Evolutionary conservation across 768 basidiomycete species (phyloP), one percentile per base, ranked within the genome.

Genomic region (Boletus reticulatus): DNA sequence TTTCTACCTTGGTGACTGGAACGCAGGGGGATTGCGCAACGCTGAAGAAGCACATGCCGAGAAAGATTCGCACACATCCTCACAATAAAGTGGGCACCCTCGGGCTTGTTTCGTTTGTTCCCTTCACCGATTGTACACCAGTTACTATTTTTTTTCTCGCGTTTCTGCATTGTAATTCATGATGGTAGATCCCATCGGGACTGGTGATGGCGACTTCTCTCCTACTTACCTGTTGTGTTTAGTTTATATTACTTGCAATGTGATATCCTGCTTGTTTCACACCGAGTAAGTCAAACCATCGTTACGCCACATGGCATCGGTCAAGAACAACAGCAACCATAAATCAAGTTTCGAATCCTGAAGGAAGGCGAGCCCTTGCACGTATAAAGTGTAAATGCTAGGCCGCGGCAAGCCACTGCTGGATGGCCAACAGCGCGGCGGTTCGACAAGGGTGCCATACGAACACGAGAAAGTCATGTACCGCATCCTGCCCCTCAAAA

Each of bases 1-100:
- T 64, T 83, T 86, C 72, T 84, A 85, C 62, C 78, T 88, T 6
- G 64, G 65, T 32, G 84, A 87, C 62, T 80, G 78, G 68, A 63
- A 53, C 17, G 67, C 67, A 6, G 75, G 65, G 24, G 75, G 74
- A 14, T 59, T 83, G 42, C 67, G 70, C 19, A 55, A 61, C 4
- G 75, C 73, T 3, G 83, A 84, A 59, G 71, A 75, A 57, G 74
- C 59, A 32, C 52, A 9, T n/a, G 13, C 6, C 38, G 56, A 61
- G 48, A 62, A 61, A 52, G 7, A 0, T 22, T 67, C 60, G 32
- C 50, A 47, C 0, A 48, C 54, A 5, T 61, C 47, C 12, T 58
- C 63, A 32, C 34, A 50, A 6, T 59, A 51, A 52, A 34, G 45
- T 16, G 42, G 17, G 38, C n/a, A 27, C 43, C 13, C 36, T 36